Base-by-base conservation (phyloP, 1,284 basidiomycete species). In the Chondrostereum purpureum region DNA sequence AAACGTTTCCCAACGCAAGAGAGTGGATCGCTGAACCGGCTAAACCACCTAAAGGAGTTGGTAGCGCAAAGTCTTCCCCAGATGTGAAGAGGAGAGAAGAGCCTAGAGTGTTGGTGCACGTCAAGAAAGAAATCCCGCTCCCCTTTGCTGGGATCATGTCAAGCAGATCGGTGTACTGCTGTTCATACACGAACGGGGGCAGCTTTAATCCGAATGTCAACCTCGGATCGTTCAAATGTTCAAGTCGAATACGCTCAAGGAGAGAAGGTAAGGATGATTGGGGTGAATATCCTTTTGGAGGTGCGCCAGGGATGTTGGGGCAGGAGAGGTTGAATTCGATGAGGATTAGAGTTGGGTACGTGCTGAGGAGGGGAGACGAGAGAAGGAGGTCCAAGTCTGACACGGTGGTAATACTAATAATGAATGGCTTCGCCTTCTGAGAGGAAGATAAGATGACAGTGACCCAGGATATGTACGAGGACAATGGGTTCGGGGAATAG, bases 311-410 rank as follows among this genome's bases (percentile, higher is more conserved):
- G 51, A 91, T 84, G 58, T 91, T 91, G 5, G 88, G 88, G 53
- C 88, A 91, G 24, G 80, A 83, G 0, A 83, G 80, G 59, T 91
- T 91, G 55, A 89, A 68, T 61, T 91, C 88, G 53, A 89, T 65
- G 8, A 73, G 86, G 46, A 87, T 66, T 31, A 66, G 64, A 16
- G 71, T 60, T 8, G 55, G 55, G 39, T 56, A 49, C n/a, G n/a
- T n/a, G n/a, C n/a, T n/a, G 47, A 43, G 42, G 46, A 48, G 14
- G n/a, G 44, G 36, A 38, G 36, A 38, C 27, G 62, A 57, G 33
- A 90, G 59, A 77, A 88, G 80, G 24, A 61, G 53, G 6, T 57
- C 56, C 37, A 88, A 73, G 21, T 73, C 71, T 34, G 69, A 60
- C 11, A 80, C 75, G 5, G 79, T 73, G 3, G 84, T 84, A 57